Evolutionary conservation across 352 stramenopile genomes (phyloP).

Genomic region (Vaucheria bursata): DNA sequence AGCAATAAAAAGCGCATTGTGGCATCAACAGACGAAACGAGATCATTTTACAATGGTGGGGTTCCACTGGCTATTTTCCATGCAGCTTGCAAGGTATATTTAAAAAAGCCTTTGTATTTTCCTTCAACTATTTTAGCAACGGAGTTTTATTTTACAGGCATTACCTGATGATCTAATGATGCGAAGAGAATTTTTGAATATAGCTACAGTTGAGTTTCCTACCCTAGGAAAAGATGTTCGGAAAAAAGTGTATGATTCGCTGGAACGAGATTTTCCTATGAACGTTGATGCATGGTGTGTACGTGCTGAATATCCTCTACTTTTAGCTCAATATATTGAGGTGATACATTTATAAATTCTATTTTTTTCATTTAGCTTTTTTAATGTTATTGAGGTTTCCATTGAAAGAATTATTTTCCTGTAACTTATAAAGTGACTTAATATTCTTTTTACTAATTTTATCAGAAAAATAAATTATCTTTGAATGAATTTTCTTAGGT

Average conservation of each 20-base stretch:
- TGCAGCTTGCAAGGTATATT: conserved; percentile 17
- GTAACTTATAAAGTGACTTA: too few species aligned
- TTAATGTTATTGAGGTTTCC: too few species aligned
- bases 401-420: too few species aligned
- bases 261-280: conserved; percentile 27
- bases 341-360: too few species aligned
- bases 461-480: too few species aligned
- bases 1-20: too few species aligned
- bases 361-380: too few species aligned
- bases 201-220: conserved; percentile 21
- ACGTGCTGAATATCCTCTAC: conserved; percentile 21
- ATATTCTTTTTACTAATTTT: too few species aligned
- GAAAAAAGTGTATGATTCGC: conserved; percentile 10
- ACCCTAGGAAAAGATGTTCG: conserved; percentile 11
- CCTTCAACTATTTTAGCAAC: too few species aligned
- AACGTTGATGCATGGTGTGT: conserved; percentile 32
- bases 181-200: conserved; percentile 17
- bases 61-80: conserved; percentile 37
- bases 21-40: conserved; percentile 22
- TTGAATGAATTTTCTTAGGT: too few species aligned
- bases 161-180: conserved; percentile 14
- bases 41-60: conserved; percentile 39
- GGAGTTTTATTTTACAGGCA: too few species aligned
- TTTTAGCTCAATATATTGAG: neutral
- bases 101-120: neutral